phyloP scores from a whole-genome alignment of 345 rosid genomes.

The Aquilaria malaccensis region DNA sequence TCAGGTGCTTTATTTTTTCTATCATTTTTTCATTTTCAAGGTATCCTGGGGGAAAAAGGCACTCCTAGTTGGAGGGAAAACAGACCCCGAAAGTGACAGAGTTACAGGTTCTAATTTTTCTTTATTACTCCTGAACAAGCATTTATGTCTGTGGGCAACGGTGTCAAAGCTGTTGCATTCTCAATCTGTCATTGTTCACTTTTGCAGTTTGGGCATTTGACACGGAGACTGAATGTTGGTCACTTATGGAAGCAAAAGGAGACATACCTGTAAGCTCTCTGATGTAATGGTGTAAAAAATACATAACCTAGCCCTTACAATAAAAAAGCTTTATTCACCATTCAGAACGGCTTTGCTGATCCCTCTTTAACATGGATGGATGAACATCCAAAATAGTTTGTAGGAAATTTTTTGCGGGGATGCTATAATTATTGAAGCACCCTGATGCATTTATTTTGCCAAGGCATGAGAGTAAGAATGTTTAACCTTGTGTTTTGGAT shows the following conservation, averaged over 20 bases:
- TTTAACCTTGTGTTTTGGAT: too few species aligned
- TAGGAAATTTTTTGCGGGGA: too few species aligned
- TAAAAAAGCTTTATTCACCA: too few species aligned
- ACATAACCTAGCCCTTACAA: too few species aligned
- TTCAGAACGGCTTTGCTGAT: too few species aligned
- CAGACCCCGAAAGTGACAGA: constrained; percentile 71
- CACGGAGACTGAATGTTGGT: constrained; percentile 88
- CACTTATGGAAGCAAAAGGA: constrained; percentile 91
- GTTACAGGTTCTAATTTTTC: constrained; percentile 54
- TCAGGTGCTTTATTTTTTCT: constrained; percentile 8
- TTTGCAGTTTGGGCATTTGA: constrained; percentile 87
- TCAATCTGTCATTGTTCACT: constrained; percentile 9
- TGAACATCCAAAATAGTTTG: too few species aligned
- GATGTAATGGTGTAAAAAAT: not conserved
- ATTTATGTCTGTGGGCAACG: constrained; percentile 1
- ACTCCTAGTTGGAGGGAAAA: constrained; percentile 89
- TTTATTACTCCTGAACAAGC: not conserved
- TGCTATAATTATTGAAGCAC: too few species aligned
- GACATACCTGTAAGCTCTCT: constrained; percentile 63
- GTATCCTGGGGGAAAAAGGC: constrained; percentile 95
- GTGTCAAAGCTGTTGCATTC: not conserved
- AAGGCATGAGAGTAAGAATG: too few species aligned
- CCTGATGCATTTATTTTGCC: too few species aligned
- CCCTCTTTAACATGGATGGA: too few species aligned
- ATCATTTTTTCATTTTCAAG: constrained; percentile 26